Conservation (phyloP, 345 rosid species). For the Geranium brycei region DNA sequence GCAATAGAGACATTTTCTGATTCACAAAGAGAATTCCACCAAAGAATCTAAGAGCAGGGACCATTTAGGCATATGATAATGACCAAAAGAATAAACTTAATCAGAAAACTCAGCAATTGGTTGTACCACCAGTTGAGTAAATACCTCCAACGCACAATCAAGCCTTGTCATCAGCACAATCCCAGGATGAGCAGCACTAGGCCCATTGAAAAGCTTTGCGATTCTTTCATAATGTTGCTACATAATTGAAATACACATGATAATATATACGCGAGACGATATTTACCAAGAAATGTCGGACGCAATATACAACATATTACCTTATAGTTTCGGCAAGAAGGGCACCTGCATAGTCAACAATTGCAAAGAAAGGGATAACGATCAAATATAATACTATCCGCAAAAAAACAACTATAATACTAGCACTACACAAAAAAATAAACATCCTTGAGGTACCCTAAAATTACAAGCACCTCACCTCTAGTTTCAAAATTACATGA, state of each 20-base stretch:
- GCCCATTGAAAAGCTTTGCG: conserved; percentile 88
- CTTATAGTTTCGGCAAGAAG: conserved; percentile 98
- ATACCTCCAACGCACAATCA: conserved; percentile 86
- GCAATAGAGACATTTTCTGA: too few relatives aligned
- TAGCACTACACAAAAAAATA: not conserved
- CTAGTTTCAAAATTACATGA: too few relatives aligned
- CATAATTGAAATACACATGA: conserved; percentile 17
- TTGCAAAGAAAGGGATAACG: conserved; percentile 9
- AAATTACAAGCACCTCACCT: too few relatives aligned
- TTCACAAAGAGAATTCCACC: too few relatives aligned
- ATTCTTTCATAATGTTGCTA: conserved; percentile 97
- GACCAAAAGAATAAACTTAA: not conserved
- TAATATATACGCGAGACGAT: not conserved
- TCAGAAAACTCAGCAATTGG: not conserved
- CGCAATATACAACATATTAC: conserved; percentile 23
- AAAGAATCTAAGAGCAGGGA: too few relatives aligned
- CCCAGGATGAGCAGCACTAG: conserved; percentile 76
- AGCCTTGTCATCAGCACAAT: conserved; percentile 72
- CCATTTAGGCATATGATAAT: too few relatives aligned
- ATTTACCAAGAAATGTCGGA: conserved; percentile 4
- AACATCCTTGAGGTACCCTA: too few relatives aligned
- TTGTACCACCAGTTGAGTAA: not conserved
- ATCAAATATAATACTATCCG: not conserved
- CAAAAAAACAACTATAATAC: not conserved
- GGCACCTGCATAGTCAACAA: conserved; percentile 61